Base-by-base conservation (phyloP, 805 yeast genomes). In the Pichia cephalocereana region DNA sequence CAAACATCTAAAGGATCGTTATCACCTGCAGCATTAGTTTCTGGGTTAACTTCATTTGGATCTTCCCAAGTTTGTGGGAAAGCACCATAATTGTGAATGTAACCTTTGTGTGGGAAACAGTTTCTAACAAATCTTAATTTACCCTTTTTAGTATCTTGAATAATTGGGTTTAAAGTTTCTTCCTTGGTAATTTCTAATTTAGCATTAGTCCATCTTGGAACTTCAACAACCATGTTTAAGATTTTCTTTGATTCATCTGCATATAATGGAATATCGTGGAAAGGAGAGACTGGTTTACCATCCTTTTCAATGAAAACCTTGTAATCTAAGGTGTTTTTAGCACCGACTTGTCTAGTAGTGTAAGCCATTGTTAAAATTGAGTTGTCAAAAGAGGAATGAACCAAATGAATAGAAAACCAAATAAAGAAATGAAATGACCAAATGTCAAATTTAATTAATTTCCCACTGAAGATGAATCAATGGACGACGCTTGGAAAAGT, bases 201-300 rank as follows among this genome's bases (percentile, higher is more conserved):
- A 56, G 97, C 98, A 67, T 93, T 93, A 64, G 96, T 79, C 97
- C 97, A 91, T 70, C 98, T 85, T 66, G 99, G 99, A 57, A 93
- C 89, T 72, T 93, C 99, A 54, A 93, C 97, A 60, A 93, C 55
- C 66, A 65, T 62, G 77, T 85, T 86, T 58, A 85, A 75, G 60
- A 90, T 78, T 62, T 90, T 82, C 74, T 86, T 85, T 65, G 86
- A 90, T 67, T 88, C 86, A 71, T 91, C 93, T 61, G 98, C 97
- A 63, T 83, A 90, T 67, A 93, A 77, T 54, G 95, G 93, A 56
- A 86, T 80, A 65, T 85, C 95, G 66, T 93, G 99, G 87, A 91
- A 89, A 47, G 98, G 86, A 54, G 97, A 90, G 54, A 93, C 80
- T 59, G 90, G 88, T 74, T 88, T 85, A 51, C 98, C 98, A 67